phyloP scores from a whole-genome alignment of 805 yeast species.

The Yamadazyma laniorum region DNA sequence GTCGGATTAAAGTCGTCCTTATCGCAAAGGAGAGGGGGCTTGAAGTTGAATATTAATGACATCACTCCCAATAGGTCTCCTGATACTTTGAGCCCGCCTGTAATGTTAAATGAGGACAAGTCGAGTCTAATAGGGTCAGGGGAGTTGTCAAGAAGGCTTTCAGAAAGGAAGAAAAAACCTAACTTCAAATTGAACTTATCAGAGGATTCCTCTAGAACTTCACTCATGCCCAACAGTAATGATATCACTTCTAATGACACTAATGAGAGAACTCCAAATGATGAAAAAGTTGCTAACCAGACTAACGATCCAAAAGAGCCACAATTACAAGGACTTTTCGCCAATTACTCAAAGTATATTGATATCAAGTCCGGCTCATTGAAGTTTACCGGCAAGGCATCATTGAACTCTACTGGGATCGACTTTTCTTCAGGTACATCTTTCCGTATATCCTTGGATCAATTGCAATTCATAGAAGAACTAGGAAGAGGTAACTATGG shows the following conservation, averaged over 20 bases:
- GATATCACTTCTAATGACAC: conserved; percentile 4
- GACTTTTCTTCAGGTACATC: conserved; percentile 87
- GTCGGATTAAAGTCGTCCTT: conserved; percentile 36
- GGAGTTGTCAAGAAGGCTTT: conserved; percentile 34
- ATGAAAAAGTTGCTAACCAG: conserved; percentile 11
- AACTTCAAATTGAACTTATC: conserved; percentile 37
- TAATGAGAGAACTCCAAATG: conserved; percentile 1
- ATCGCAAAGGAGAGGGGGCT: conserved; percentile 51
- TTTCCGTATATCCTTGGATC: conserved; percentile 82
- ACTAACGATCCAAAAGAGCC: conserved; percentile 20
- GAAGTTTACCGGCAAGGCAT: conserved; percentile 90
- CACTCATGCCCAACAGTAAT: not conserved
- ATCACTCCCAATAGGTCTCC: conserved; percentile 21
- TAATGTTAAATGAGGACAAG: conserved; percentile 6
- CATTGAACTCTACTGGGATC: conserved; percentile 86
- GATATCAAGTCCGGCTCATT: conserved; percentile 91
- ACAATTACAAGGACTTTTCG: conserved; percentile 62
- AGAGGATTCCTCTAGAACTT: conserved; percentile 11
- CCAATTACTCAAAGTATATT: conserved; percentile 80
- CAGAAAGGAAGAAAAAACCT: conserved; percentile 40
- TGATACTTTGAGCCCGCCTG: conserved; percentile 17
- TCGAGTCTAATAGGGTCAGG: conserved; percentile 21
- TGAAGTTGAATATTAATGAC: conserved; percentile 46
- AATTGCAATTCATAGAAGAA: conserved; percentile 78
- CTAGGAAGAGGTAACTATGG: conserved; percentile 97